Conservation (phyloP, 371 early-diverging fungal species). For the Mucor racemosus region DNA sequence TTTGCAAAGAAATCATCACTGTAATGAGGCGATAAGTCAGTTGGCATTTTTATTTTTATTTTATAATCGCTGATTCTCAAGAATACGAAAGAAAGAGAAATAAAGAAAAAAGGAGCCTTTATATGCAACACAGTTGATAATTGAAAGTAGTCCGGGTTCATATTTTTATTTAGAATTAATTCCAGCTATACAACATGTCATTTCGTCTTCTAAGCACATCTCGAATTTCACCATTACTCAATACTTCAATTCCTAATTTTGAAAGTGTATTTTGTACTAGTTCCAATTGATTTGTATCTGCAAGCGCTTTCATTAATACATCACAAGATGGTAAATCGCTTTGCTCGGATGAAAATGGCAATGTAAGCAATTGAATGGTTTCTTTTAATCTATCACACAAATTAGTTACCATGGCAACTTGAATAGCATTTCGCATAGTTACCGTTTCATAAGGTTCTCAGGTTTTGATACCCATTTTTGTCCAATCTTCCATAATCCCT, state of each 20-base stretch:
- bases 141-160: neutral
- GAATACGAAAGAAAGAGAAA: neutral
- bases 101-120: neutral
- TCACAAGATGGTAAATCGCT: conserved; percentile 34
- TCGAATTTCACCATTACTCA: conserved; percentile 40
- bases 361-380: conserved; percentile 41
- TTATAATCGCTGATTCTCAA: neutral
- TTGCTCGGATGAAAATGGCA: conserved; percentile 36
- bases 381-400: conserved; percentile 48
- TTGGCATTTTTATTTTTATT: conserved; percentile 3
- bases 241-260: conserved; percentile 45
- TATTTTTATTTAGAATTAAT: conserved; percentile 17
- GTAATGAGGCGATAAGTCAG: neutral
- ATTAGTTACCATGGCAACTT: neutral
- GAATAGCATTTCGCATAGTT: neutral
- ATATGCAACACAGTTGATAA: neutral
- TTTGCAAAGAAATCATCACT: conserved; percentile 13
- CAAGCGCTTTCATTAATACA: conserved; percentile 48
- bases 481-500: conserved; percentile 63
- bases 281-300: conserved; percentile 32
- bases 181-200: conserved; percentile 41
- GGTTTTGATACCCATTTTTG: conserved; percentile 57
- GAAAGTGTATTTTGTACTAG: conserved; percentile 31
- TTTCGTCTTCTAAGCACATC: conserved; percentile 53
- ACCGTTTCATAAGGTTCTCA: conserved; percentile 59